Conservation (phyloP, 1,139 yeast genomes). For the Kluyveromyces marxianus region DNA sequence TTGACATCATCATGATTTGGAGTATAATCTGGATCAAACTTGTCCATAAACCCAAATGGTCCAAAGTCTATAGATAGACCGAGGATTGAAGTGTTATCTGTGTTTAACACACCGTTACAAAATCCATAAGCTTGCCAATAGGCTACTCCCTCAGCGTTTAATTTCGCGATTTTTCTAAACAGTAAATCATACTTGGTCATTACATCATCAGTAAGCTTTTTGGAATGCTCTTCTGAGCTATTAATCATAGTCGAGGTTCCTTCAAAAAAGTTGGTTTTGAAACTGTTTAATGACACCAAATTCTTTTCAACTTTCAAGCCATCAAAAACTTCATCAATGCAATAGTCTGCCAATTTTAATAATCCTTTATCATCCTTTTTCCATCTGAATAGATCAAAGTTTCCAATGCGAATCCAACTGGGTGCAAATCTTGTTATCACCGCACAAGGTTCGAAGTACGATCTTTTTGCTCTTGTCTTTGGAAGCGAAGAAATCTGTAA, state of each 20-base stretch:
- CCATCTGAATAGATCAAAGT: conserved; percentile 78
- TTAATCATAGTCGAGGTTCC: conserved; percentile 4
- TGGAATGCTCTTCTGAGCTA: not conserved
- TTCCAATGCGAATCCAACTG: conserved; percentile 81
- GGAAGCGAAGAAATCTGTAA: conserved; percentile 67
- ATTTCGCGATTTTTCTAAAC: conserved; percentile 57
- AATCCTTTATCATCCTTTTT: conserved; percentile 63
- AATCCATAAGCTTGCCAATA: conserved; percentile 90
- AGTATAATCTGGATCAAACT: conserved; percentile 71
- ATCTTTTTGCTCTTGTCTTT: conserved; percentile 63
- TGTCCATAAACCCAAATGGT: conserved; percentile 86
- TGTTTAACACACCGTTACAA: conserved; percentile 86
- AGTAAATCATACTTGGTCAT: conserved; percentile 61
- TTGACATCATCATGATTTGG: conserved; percentile 85
- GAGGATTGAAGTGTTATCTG: conserved; percentile 82
- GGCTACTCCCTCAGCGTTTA: conserved; percentile 76
- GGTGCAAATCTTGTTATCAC: conserved; percentile 78
- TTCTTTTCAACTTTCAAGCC: conserved; percentile 36
- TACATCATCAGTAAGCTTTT: conserved; percentile 25
- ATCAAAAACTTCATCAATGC: conserved; percentile 57
- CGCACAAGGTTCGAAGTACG: conserved; percentile 70
- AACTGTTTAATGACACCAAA: conserved; percentile 23
- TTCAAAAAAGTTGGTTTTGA: conserved; percentile 21
- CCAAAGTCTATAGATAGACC: conserved; percentile 93
- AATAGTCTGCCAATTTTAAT: conserved; percentile 59